Conservation (phyloP, 495 filamentous ascomycete species). For the Durotheca rogersii region DNA sequence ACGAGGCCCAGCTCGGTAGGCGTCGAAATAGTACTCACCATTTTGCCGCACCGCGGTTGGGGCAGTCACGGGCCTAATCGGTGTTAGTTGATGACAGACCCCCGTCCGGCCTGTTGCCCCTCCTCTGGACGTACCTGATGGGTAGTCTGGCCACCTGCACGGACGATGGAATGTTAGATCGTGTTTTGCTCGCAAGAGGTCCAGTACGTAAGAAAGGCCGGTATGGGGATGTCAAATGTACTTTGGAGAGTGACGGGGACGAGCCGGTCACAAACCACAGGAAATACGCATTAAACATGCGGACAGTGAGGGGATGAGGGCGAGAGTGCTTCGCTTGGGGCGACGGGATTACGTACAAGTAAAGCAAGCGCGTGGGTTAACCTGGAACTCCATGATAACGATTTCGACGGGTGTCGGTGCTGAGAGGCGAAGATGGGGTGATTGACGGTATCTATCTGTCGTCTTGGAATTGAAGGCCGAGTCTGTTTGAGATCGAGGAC, state of each 20-base stretch:
- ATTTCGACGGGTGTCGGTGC: neutral
- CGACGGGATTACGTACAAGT: conserved; percentile 44
- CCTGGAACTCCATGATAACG: conserved; percentile 44
- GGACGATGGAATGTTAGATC: conserved; percentile 46
- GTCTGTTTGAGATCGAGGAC: conserved; percentile 1
- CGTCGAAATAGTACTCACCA: conserved; percentile 59
- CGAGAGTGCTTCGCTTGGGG: neutral
- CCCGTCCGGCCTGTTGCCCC: neutral
- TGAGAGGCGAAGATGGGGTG: neutral
- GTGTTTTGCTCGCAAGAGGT: conserved; percentile 34
- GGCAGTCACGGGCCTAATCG: conserved; percentile 83
- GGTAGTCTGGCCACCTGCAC: conserved; percentile 49
- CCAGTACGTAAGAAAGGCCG: conserved; percentile 14
- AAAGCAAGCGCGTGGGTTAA: conserved; percentile 46
- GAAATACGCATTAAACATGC: too few species aligned
- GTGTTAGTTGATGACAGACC: conserved; percentile 12
- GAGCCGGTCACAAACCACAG: too few species aligned
- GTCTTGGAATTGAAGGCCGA: conserved; percentile 2
- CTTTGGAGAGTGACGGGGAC: too few species aligned
- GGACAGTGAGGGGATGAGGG: conserved; percentile 9
- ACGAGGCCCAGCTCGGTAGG: neutral
- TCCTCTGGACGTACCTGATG: conserved; percentile 48
- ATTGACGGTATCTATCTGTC: too few species aligned
- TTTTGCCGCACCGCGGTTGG: conserved; percentile 86
- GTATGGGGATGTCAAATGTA: conserved; percentile 1